Base-by-base conservation (phyloP, 371 early-diverging fungal genomes). In the Mucor ambiguus region DNA sequence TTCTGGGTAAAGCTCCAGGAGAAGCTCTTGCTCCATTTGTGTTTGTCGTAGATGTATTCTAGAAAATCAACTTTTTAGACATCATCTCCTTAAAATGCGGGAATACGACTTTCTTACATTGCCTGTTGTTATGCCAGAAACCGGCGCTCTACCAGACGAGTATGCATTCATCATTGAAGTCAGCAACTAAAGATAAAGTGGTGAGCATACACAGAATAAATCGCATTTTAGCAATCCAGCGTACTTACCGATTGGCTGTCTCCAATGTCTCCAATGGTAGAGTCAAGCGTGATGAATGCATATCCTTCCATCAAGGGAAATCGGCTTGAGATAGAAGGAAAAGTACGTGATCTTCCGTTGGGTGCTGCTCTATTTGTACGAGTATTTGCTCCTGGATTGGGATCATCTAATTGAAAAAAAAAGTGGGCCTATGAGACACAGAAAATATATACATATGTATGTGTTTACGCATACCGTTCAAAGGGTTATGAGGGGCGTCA, bases 401-500 rank as follows among this genome's bases (percentile, higher is more conserved):
- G 71, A 35, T 71, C 72, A 49, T 67, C 72, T 71, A 33, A 33
- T 9, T 9, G 10, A 33, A 35, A 52, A 22, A 59, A 20, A 10
- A 52, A 54, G 20, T 33, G 41, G 41, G 41, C 41, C 18, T 3
- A 41, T 41, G 14, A 41, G 41, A 52, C 16, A 28, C 28, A 52
- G 16, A 16, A 16, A 52, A 52, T 52, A 26, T 14, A 26, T 52
- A 26, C 0, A 52, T 52, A 28, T 22, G 46, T 20, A 33, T 56
- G 18, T 29, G 26, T 38, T 49, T 55, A 59, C 35, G 54, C 12
- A 43, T 82, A 87, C 87, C 86, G 73, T 85, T 85, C 16, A 69
- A 44, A 29, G 75, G 82, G 64, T 84, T 87, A 16, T 70, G 69
- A 22, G 85, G 87, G 12, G 81, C 84, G 71, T 83, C 85, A 3